Evolutionary conservation across 1,284 basidiomycete genomes (phyloP).

Genomic region (Ganoderma lucidum): DNA sequence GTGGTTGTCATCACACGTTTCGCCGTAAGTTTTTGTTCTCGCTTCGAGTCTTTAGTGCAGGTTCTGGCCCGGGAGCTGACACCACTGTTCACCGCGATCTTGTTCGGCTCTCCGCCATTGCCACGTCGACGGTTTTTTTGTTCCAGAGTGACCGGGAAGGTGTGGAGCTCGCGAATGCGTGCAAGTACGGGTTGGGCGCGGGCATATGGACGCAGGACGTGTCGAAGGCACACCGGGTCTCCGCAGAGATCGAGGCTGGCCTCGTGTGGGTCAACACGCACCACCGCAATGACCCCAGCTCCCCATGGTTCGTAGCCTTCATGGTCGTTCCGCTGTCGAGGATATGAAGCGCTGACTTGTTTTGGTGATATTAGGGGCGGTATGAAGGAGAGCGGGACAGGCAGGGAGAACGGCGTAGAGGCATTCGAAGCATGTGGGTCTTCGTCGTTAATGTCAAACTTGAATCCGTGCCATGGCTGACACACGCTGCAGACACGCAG

Average conservation of each 20-base stretch:
- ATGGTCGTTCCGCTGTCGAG: not conserved
- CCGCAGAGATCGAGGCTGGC: constrained; percentile 73
- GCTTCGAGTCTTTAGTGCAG: not conserved
- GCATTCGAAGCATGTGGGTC: constrained; percentile 76
- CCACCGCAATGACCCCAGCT: constrained; percentile 87
- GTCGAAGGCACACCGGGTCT: constrained; percentile 75
- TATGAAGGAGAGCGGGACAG: constrained; percentile 86
- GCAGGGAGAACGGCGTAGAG: constrained; percentile 83
- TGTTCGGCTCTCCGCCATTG: constrained; percentile 3
- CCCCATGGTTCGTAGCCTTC: constrained; percentile 73
- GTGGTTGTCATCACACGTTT: constrained; percentile 77
- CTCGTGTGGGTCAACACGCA: constrained; percentile 89
- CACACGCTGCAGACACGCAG: constrained; percentile 66
- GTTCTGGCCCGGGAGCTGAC: not conserved
- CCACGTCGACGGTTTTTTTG: not conserved
- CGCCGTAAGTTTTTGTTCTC: constrained; percentile 49
- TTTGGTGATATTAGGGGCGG: constrained; percentile 65
- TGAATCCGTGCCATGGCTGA: not conserved
- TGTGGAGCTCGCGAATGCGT: constrained; percentile 73
- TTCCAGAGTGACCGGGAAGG: constrained; percentile 70
- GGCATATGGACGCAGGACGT: constrained; percentile 82
- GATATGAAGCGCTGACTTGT: not conserved
- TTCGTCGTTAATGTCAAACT: not conserved
- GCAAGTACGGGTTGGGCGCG: constrained; percentile 82
- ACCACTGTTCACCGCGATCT: not conserved